These are phyloP conservation scores for Kernera saxatilis DNA, from an alignment of 345 rosid genomes.

Conservation along the genomic window DNA sequence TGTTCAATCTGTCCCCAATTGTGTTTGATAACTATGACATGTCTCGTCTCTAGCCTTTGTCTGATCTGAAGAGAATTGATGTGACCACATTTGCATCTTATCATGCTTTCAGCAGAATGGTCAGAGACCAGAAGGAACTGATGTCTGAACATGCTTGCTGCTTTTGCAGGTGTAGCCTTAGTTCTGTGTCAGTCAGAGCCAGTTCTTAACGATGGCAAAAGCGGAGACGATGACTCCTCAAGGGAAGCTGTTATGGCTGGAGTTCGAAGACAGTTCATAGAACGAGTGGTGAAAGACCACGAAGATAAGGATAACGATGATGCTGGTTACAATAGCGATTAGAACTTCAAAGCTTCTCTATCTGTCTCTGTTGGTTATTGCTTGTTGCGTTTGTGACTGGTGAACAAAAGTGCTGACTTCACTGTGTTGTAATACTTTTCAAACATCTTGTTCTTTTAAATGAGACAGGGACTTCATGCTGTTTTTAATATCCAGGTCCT, in stretches of 20 bases:
- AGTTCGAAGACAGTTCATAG: constrained; percentile 70
- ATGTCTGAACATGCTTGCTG: constrained; percentile 12
- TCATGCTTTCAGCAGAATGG: not conserved
- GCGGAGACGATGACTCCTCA: constrained; percentile 66
- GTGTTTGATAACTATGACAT: not conserved
- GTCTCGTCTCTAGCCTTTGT: not conserved
- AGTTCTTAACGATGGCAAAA: constrained; percentile 81
- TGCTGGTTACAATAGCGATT: constrained; percentile 78
- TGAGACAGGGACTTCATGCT: not conserved
- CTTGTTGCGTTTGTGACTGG: constrained; percentile 3
- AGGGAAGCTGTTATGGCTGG: constrained; percentile 78
- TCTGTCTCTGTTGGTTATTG: constrained; percentile 2
- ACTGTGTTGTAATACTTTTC: constrained; percentile 5
- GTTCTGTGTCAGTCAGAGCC: constrained; percentile 93
- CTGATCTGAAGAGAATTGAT: not conserved
- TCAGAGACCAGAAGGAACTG: not conserved
- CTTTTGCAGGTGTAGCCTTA: constrained; percentile 73
- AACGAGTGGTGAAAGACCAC: constrained; percentile 77
- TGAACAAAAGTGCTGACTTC: not conserved
- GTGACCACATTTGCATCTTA: not conserved
- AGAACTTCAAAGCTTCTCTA: constrained; percentile 16
- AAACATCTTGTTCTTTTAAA: not conserved
- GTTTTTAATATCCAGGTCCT: not conserved
- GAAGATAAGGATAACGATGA: constrained; percentile 59
- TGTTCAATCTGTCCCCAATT: not conserved